phyloP scores from a whole-genome alignment of 768 basidiomycete genomes.

The Imleria badia region DNA sequence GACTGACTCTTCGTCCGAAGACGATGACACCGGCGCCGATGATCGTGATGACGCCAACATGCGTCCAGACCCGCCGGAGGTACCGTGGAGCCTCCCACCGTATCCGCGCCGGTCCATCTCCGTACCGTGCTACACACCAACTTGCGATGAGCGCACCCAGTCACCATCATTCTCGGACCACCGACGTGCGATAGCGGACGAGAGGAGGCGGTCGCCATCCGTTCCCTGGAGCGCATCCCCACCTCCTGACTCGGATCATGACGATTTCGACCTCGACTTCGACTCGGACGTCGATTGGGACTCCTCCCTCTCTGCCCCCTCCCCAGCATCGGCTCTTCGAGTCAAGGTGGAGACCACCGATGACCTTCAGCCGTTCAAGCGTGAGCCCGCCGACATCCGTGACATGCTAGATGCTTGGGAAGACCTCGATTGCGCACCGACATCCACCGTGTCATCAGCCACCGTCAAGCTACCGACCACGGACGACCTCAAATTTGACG shows the following conservation, averaged over 20 bases:
- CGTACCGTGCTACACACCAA: slow-evolving; percentile 55
- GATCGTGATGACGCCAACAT: slow-evolving; percentile 22
- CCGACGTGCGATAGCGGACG: slow-evolving; percentile 17
- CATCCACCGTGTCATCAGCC: slow-evolving; percentile 28
- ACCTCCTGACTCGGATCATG: slow-evolving; percentile 61
- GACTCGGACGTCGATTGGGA: slow-evolving; percentile 64
- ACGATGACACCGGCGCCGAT: slow-evolving; percentile 27
- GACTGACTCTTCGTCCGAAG: slow-evolving; percentile 38
- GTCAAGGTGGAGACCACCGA: slow-evolving; percentile 26
- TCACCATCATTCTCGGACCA: slow-evolving; percentile 27
- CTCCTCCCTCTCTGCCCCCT: slow-evolving; percentile 32
- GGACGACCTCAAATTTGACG: slow-evolving; percentile 44
- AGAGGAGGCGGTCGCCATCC: slow-evolving; percentile 57
- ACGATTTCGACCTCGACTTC: slow-evolving; percentile 49
- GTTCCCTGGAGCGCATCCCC: slow-evolving; percentile 61
- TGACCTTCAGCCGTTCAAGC: slow-evolving; percentile 45
- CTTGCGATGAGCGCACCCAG: slow-evolving; percentile 36
- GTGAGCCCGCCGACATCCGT: slow-evolving; percentile 61
- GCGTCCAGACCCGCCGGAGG: slow-evolving; percentile 28
- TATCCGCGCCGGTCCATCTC: slow-evolving; percentile 59
- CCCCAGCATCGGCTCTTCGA: slow-evolving; percentile 16
- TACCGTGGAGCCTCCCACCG: slow-evolving; percentile 51
- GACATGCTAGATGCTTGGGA: slow-evolving; percentile 73
- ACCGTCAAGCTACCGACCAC: slow-evolving; percentile 31
- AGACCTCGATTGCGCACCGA: slow-evolving; percentile 44